Base-by-base conservation (phyloP, 148 eudicot genomes). In the Rhododendron simsii region DNA sequence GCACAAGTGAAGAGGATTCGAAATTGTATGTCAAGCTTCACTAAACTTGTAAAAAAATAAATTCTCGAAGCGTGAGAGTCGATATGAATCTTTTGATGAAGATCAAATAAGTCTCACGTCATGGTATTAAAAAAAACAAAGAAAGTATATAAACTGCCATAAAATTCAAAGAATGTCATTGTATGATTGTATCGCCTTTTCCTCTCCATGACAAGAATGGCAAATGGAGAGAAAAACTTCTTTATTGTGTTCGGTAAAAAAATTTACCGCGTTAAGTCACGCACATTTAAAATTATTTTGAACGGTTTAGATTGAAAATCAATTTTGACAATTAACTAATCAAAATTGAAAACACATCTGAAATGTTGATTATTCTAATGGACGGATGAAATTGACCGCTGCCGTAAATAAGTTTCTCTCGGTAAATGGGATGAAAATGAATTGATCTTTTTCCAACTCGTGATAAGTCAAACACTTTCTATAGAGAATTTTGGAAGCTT, bases 321-420 rank as follows among this genome's bases (percentile, higher is more conserved):
- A 41, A 41, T 6, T 41, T 41, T 41, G 45, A 0, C 7, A 41
- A 6, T 41, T 41, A 41, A 41, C 1, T 0, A 7, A 7, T 41
- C 1, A 41, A 41, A 41, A 41, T 41, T 41, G 45, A 41, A 6
- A 41, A 41, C 45, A 41, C 7, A 41, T 41, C 45, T 5, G 45
- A 41, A 1, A 0, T 0, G 5, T 5, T 41, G 1, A 41, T 41
- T 6, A 0, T 0, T 7, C 45, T 0, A 41, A 41, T 41, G 45
- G 0, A 41, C 45, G 1, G 1, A 0, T 41, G 45, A 41, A 0
- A 6, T 41, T 41, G 45, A 41, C 0, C 45, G 6, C 7, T 1
- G 7, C 45, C 0, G 45, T 6, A 7, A 41, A 41, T 41, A 41
- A 41, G 0, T 41, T 5, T 41, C 44, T 41, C 44, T 0, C 6